phyloP scores from a whole-genome alignment of 1,139 yeast genomes.

The Blastobotrys illinoisensis region DNA sequence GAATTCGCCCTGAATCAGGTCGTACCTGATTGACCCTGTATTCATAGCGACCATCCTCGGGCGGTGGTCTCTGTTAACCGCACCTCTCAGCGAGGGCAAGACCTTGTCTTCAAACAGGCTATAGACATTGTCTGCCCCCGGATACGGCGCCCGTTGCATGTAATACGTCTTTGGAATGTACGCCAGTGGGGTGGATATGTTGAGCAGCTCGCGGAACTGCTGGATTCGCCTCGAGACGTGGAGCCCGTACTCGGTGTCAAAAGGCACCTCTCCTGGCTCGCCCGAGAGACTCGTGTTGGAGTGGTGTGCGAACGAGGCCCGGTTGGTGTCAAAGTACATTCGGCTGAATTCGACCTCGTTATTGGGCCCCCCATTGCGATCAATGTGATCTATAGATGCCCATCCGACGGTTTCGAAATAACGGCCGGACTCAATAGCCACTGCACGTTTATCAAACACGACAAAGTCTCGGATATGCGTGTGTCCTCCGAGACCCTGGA shows the following conservation, averaged over 20 bases:
- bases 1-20: conserved; percentile 78
- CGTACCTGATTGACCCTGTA: conserved; percentile 87
- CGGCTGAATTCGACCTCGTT: conserved; percentile 40
- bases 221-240: conserved; percentile 43
- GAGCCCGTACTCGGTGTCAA: conserved; percentile 49
- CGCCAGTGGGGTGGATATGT: conserved; percentile 57
- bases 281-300: conserved; percentile 33
- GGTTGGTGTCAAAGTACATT: conserved; percentile 75
- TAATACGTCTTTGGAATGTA: conserved; percentile 60
- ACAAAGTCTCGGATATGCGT: conserved; percentile 85
- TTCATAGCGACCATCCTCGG: conserved; percentile 68
- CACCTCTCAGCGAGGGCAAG: conserved; percentile 48
- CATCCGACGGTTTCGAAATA: conserved; percentile 92
- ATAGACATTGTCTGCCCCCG: conserved; percentile 56
- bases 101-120: conserved; percentile 54
- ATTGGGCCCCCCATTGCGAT: conserved; percentile 7
- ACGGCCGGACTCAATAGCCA: conserved; percentile 85
- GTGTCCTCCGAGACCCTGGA: conserved; percentile 93
- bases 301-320: conserved; percentile 64
- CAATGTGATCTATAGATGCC: conserved; percentile 49
- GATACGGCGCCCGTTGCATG: conserved; percentile 63
- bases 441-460: conserved; percentile 57
- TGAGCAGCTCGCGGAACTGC: conserved; percentile 43
- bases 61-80: conserved; percentile 14
- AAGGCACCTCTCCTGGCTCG: conserved; percentile 16